Percentiles rank a stretch among this genome's conserved stretches.
Conservation (phyloP, 257 asterid species). For the Nicotiana tabacum region DNA sequence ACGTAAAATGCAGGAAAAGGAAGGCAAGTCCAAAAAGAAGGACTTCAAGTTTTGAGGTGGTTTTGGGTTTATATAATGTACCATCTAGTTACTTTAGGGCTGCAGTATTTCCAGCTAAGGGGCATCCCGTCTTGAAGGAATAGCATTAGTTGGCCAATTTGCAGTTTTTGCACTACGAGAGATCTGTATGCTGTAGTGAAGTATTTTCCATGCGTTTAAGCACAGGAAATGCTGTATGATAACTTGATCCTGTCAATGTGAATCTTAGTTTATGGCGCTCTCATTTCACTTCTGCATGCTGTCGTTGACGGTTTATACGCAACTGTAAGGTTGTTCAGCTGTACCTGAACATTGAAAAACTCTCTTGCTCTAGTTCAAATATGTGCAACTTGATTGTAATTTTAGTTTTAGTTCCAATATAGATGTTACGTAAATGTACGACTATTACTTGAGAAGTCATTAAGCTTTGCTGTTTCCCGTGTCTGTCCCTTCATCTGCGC, state of each 20-base stretch:
- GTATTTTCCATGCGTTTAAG: not conserved
- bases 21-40: slow-evolving; percentile 83
- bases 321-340: not conserved
- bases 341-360: not conserved
- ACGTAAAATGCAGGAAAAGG: slow-evolving; percentile 90
- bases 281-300: not conserved
- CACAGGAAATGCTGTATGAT: not conserved
- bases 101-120: not conserved
- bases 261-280: not conserved
- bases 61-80: not conserved
- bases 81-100: slow-evolving; percentile 4
- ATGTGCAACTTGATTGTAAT: not conserved
- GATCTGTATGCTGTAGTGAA: slow-evolving; percentile 3
- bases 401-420: not conserved
- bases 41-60: slow-evolving; percentile 66
- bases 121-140: not conserved
- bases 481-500: not conserved
- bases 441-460: not conserved
- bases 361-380: not conserved
- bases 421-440: not conserved
- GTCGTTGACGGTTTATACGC: not conserved
- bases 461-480: not conserved
- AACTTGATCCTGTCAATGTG: not conserved
- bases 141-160: not conserved
- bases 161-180: not conserved